Conservation (phyloP, 768 basidiomycete species). For the Kwoniella dejecticola region DNA sequence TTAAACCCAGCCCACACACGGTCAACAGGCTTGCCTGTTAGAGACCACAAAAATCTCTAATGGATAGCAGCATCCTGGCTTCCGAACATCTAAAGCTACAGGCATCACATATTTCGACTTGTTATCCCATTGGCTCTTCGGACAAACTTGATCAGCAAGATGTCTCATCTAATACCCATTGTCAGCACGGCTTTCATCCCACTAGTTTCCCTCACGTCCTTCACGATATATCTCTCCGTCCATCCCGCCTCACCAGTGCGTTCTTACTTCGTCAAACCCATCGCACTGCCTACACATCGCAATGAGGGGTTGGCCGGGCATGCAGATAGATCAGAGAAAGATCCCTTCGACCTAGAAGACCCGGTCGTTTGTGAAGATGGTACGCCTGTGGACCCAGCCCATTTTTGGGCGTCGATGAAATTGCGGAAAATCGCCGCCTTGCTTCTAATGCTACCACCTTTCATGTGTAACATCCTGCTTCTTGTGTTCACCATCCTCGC, state of each 20-base stretch:
- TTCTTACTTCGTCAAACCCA: slow-evolving; percentile 13
- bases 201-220: slow-evolving; percentile 31
- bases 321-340: slow-evolving; percentile 28
- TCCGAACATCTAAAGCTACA: too few species aligned
- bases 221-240: slow-evolving; percentile 38
- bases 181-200: slow-evolving; percentile 38
- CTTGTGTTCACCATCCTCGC: slow-evolving; percentile 29
- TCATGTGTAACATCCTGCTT: slow-evolving; percentile 34
- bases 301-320: slow-evolving; percentile 33
- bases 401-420: slow-evolving; percentile 38
- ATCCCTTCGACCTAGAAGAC: slow-evolving; percentile 47
- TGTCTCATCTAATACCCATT: slow-evolving; percentile 26
- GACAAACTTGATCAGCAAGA: too few species aligned
- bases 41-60: too few species aligned
- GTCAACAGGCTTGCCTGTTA: too few species aligned
- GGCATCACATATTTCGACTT: too few species aligned
- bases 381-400: slow-evolving; percentile 31
- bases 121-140: too few species aligned
- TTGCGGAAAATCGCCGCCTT: slow-evolving; percentile 31
- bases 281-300: slow-evolving; percentile 33
- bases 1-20: too few species aligned
- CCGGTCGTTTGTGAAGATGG: slow-evolving; percentile 36
- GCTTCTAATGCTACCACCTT: slow-evolving; percentile 28
- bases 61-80: too few species aligned
- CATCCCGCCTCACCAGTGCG: slow-evolving; percentile 38